A percentile compares a stretch with the other conserved stretches of the same genome.
phyloP scores from a whole-genome alignment of 2,329 filamentous ascomycete species.

The Hypoxylon sp. region DNA sequence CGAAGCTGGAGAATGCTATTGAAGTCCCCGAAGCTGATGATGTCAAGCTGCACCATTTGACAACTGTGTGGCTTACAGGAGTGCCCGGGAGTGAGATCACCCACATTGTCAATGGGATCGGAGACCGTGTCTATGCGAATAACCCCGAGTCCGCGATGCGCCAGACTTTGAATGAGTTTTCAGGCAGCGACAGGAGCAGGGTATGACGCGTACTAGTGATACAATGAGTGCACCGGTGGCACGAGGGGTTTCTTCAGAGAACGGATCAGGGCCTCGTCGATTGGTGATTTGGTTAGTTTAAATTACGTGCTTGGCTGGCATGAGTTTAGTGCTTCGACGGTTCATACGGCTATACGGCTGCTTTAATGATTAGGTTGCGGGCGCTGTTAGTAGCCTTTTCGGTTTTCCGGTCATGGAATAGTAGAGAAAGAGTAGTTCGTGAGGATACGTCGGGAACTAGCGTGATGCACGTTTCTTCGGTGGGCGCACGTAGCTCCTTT shows the following conservation, averaged over 20 bases:
- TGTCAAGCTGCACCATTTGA: slow-evolving; percentile 53
- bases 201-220: slow-evolving; percentile 11
- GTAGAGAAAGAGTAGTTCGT: slow-evolving; percentile 3
- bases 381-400: slow-evolving; percentile 4
- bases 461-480: slow-evolving; percentile 11
- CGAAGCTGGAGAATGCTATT: slow-evolving; percentile 54
- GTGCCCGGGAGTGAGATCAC: slow-evolving; percentile 53
- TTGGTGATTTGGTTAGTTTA: slow-evolving; percentile 3
- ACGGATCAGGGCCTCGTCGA: slow-evolving; percentile 2
- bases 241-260: slow-evolving; percentile 3
- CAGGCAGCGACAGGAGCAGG: slow-evolving; percentile 24
- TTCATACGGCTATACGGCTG: slow-evolving; percentile 10
- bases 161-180: slow-evolving; percentile 51
- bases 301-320: slow-evolving; percentile 9
- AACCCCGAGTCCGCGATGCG: slow-evolving; percentile 53
- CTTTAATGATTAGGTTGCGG: slow-evolving; percentile 5
- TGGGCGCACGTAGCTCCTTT: slow-evolving; percentile 4
- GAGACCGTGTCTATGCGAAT: slow-evolving; percentile 52
- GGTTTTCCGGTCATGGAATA: slow-evolving; percentile 5
- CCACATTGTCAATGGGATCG: slow-evolving; percentile 53
- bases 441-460: slow-evolving; percentile 9
- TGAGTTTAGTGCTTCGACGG: slow-evolving; percentile 4
- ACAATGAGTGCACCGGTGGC: not conserved
- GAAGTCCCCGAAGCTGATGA: slow-evolving; percentile 49
- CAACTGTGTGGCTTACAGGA: slow-evolving; percentile 54